Evolutionary conservation across 2,329 filamentous ascomycete species (phyloP).

Genomic region (Acrocalymma vagum): DNA sequence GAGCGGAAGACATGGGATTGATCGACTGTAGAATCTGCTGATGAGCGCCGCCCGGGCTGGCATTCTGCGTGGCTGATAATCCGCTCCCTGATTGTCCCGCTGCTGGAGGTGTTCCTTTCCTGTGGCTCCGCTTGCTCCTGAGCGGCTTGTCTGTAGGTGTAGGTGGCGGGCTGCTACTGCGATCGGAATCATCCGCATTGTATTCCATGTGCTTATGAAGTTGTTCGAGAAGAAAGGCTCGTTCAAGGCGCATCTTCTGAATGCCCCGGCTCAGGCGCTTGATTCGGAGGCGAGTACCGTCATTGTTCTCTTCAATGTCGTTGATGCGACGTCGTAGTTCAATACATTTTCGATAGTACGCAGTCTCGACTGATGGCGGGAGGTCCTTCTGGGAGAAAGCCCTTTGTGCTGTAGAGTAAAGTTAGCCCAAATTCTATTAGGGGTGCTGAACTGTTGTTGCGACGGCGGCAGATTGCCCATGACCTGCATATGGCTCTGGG

Average conservation of each 20-base stretch:
- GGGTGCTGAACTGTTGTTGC: no score
- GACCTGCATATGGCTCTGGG: no score
- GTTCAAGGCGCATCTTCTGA: slow-evolving; percentile 89
- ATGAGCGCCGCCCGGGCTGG: slow-evolving; percentile 26
- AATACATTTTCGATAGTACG: slow-evolving; percentile 96
- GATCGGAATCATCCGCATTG: slow-evolving; percentile 71
- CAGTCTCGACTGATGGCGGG: slow-evolving; percentile 92
- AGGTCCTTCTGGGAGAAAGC: slow-evolving; percentile 54
- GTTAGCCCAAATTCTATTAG: no score
- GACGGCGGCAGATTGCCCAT: no score
- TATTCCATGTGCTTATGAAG: slow-evolving; percentile 57
- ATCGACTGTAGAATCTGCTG: slow-evolving; percentile 28
- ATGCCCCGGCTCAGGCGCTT: slow-evolving; percentile 83
- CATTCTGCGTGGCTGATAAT: slow-evolving; percentile 15
- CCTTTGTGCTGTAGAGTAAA: slow-evolving; percentile 29
- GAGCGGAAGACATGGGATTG: slow-evolving; percentile 44
- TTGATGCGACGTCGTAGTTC: slow-evolving; percentile 89
- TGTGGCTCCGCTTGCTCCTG: slow-evolving; percentile 75
- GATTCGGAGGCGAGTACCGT: slow-evolving; percentile 81
- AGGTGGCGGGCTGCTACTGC: slow-evolving; percentile 80
- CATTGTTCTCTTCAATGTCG: slow-evolving; percentile 92
- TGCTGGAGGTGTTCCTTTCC: slow-evolving; percentile 51
- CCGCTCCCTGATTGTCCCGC: slow-evolving; percentile 15
- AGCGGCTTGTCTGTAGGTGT: slow-evolving; percentile 83
- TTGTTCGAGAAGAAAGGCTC: slow-evolving; percentile 67